Evolutionary conservation across 2,329 filamentous ascomycete species (phyloP).

Genomic region (Paracorniculantispora psalliotae): DNA sequence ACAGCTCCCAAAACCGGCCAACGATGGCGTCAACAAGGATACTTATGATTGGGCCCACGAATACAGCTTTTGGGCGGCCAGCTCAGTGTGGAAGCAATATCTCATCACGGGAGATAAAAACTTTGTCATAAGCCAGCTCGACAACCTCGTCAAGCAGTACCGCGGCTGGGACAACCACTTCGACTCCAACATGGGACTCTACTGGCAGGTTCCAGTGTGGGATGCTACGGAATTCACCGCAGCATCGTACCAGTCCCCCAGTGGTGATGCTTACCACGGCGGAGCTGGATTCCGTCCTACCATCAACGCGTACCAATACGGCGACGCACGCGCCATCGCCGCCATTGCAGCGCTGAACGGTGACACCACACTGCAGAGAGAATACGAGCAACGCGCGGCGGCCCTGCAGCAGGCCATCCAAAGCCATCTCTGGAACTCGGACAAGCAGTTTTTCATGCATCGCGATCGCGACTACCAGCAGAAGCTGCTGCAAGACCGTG

Average conservation of each 20-base stretch:
- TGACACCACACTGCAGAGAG: constrained; percentile 23
- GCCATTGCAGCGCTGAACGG: constrained; percentile 30
- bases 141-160: constrained; percentile 35
- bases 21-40: constrained; percentile 16
- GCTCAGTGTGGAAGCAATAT: constrained; percentile 19
- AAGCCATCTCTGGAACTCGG: constrained; percentile 32
- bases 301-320: constrained; percentile 40
- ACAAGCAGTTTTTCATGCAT: constrained; percentile 35
- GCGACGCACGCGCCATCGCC: constrained; percentile 35
- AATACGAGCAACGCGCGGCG: constrained; percentile 30
- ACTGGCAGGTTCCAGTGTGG: constrained; percentile 37
- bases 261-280: constrained; percentile 27
- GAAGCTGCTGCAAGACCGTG: constrained; percentile 30
- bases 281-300: constrained; percentile 38
- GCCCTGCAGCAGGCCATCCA: constrained; percentile 31
- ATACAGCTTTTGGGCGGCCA: constrained; percentile 22
- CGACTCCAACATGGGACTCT: constrained; percentile 32
- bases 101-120: constrained; percentile 33
- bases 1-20: constrained; percentile 16
- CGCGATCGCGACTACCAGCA: constrained; percentile 27
- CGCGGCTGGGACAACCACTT: constrained; percentile 34
- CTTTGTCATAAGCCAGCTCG: constrained; percentile 33
- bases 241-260: constrained; percentile 18
- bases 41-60: constrained; percentile 19
- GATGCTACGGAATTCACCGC: constrained; percentile 40